Evolutionary conservation across 768 basidiomycete genomes (phyloP), one percentile per base, ranked within the genome.

Genomic region (Pulveroboletus sp.): DNA sequence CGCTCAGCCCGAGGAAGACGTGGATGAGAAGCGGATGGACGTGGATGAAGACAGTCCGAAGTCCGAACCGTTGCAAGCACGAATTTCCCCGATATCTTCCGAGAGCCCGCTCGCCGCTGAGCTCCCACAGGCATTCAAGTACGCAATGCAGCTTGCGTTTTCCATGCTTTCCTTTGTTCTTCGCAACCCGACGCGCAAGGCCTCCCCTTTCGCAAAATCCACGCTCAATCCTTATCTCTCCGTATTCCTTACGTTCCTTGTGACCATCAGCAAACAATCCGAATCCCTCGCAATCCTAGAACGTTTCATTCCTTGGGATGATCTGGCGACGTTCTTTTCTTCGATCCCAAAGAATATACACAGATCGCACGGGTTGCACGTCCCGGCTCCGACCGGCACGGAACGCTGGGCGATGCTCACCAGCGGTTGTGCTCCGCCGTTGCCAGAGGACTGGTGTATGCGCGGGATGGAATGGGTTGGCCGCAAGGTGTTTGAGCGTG

Each of bases 381-480:
- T 67, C 17, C 51, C 64, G 46, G 45, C 57, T 53, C 55, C 60
- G 40, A 37, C 64, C 27, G 64, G 71, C n/a, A 64, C 69, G 30
- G 77, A 85, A 38, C 76, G 78, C 31, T 82, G 83, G 74, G 64
- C 71, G 20, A 81, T 93, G 73, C 73, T 89, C 27, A 87, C 86
- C 1, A 81, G 75, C 38, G 81, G 81, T 13, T 85, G 81, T 53
- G 70, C 79, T 19, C 83, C 84, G 0, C 84, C 90, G 0, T 71
- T 98, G 2, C 78, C 89, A 0, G 96, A 99, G 68, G 96, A 98
- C 61, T 97, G 94, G 93, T 89, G 88, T 60, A 64, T 97, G 57
- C 79, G 96, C 27, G 96, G 96, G 1, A 91, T 94, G 85, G 93
- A 93, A 58, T 99, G 96, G 96, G 86, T 91, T 4, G 87, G 90